Evolutionary conservation across 2,329 filamentous ascomycete species (phyloP), one percentile per base, ranked within the genome.

Genomic region (Fusarium xylarioides): DNA sequence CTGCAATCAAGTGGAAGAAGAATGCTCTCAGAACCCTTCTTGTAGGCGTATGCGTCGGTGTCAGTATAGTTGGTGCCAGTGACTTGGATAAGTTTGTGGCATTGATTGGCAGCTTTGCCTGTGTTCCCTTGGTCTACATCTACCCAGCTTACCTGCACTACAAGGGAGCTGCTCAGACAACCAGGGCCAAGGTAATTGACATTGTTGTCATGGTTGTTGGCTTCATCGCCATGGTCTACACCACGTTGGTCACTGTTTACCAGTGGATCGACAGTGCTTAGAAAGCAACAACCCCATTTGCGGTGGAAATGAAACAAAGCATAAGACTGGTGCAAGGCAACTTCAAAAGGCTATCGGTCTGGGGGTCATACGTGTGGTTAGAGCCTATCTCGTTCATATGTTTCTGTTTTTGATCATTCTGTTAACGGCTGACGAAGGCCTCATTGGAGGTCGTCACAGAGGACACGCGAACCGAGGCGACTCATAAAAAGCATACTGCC

Each of bases 1-100:
- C 83, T 38, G 82, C 85, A 42, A 92, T 91, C 70, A 94, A 94
- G 80, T 94, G 92, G 92, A 90, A 91, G 82, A 94, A 94, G 86
- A 94, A 94, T 74, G 86, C 81, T 2, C 89, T 94, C 74, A 85
- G 92, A 28, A 86, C 89, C 0, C 75, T 79, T 0, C 78, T 92
- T 28, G 88, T 92, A 37, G 79, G 86, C 4, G 42, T 90, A 14
- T 92, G 91, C 71, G 89, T 89, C 14, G 83, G 84, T 26, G 84
- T 94, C 47, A 86, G 91, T 21, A 88, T 92, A 18, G 74, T 89
- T 4, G 92, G 92, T 21, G 90, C 91, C 1, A 90, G 87, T 46
- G 91, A 93, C 79, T 83, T 94, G 68, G 92, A 94, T 81, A 91
- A 91, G 70, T 94, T 94, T 73, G 92, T 94, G 18, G 90, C 92